These are phyloP conservation scores for Penicillium sp. DNA, from an alignment of 2,329 filamentous ascomycete species.

Conservation along the genomic window DNA sequence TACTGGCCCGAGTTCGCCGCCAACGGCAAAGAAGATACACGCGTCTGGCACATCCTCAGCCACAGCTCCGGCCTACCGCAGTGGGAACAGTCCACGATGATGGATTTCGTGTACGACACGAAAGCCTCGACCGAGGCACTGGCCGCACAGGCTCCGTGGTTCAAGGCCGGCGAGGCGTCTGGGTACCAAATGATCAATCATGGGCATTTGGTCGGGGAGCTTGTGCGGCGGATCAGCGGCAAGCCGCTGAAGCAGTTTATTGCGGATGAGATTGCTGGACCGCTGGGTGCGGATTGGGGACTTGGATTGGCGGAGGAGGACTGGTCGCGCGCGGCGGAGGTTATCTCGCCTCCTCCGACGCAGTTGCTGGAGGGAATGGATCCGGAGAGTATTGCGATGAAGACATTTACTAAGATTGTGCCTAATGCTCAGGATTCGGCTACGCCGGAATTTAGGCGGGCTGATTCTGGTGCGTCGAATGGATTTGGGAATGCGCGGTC, in stretches of 20 bases:
- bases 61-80: conserved; percentile 22
- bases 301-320: conserved; percentile 47
- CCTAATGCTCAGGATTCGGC: conserved; percentile 22
- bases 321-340: conserved; percentile 41
- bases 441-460: conserved; percentile 37
- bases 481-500: conserved; percentile 49
- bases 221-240: conserved; percentile 45
- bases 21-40: conserved; percentile 32
- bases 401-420: conserved; percentile 31
- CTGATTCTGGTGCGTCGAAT: conserved; percentile 46
- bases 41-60: conserved; percentile 28
- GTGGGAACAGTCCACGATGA: conserved; percentile 31
- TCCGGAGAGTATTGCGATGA: conserved; percentile 30
- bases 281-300: conserved; percentile 49
- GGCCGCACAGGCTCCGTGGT: conserved; percentile 42
- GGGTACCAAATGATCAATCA: conserved; percentile 41
- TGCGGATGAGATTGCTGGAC: conserved; percentile 43
- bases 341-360: conserved; percentile 22
- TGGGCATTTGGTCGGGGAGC: conserved; percentile 47
- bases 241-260: conserved; percentile 48
- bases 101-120: conserved; percentile 36
- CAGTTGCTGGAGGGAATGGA: conserved; percentile 3
- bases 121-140: conserved; percentile 30
- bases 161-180: conserved; percentile 40
- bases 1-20: conserved; percentile 38